Base-by-base conservation (phyloP, 2,329 filamentous ascomycete genomes). In the Huntiella decipiens region DNA sequence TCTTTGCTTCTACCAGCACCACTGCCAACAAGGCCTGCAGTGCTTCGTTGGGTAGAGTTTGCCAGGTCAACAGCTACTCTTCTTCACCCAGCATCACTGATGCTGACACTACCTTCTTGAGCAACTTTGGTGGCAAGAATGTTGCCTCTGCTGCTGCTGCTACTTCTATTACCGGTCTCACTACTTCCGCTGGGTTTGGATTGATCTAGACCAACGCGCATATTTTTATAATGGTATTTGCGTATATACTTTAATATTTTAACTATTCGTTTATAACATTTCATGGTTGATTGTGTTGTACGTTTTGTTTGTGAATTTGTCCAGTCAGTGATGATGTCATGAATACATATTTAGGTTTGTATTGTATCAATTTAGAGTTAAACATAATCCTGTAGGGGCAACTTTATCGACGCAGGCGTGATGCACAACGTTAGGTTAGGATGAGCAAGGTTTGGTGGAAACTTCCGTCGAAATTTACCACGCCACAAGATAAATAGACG, bases 101-200 rank as follows among this genome's bases (percentile, higher is more conserved):
- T 46, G 54, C 60, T n/a, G 66, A 70, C 53, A 63, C 65, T 8
- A 57, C 55, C 43, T 68, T 75, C 60, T 54, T 76, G 41, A 43
- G 53, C 47, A 62, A 66, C 53, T 74, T 74, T 57, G 57, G 59
- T 42, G 68, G 68, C 50, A 70, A 71, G 64, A 68, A 63, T 50
- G 56, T 73, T 52, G 71, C 71, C 10, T 53, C 60, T 47, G 66
- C 68, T 11, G 48, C 53, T 4, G 39, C 39, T 12, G 38, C 8
- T 5, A 43, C 43, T 17, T 13, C 37, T 3, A 35, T 49, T 4
- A 13, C 11, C 53, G 7, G 13, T 1, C 41, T 50, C 19, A 41
- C 42, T 45, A 38, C 13, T 5, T 39, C 38, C n/a, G 48, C 45
- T 32, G 48, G 48, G 1, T 45, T 47, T 38, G 48, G 48, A 35